Conservation (phyloP, 371 early-diverging fungal species). For the Phascolomyces articulosus region DNA sequence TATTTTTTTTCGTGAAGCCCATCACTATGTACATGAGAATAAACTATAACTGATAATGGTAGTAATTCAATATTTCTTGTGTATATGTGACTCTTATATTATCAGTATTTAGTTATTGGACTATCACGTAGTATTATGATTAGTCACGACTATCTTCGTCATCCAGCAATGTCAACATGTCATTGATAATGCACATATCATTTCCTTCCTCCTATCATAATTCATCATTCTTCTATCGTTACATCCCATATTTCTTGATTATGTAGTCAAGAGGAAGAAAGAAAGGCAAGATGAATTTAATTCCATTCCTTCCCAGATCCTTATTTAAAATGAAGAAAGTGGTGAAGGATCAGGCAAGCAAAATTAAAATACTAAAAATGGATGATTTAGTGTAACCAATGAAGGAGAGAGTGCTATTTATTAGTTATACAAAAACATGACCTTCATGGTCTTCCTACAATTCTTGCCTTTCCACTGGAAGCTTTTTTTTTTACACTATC, state of each 20-base stretch:
- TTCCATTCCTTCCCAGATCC: not conserved
- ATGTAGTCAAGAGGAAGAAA: not conserved
- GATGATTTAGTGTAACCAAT: not conserved
- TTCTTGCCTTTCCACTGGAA: conserved; percentile 1
- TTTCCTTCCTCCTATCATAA: too few relatives aligned
- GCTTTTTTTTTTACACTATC: not conserved
- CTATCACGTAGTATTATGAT: too few relatives aligned
- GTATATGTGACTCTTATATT: too few relatives aligned
- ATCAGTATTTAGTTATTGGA: too few relatives aligned
- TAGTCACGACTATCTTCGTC: too few relatives aligned
- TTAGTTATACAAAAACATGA: not conserved
- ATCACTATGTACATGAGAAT: too few relatives aligned
- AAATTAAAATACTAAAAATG: not conserved
- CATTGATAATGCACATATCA: too few relatives aligned
- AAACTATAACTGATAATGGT: too few relatives aligned
- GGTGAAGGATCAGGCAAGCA: not conserved
- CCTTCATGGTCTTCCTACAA: conserved; percentile 8
- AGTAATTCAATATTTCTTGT: too few relatives aligned
- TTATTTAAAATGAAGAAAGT: not conserved
- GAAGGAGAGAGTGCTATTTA: too few relatives aligned
- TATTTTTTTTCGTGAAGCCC: too few relatives aligned
- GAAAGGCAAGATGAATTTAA: not conserved
- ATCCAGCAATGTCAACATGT: too few relatives aligned
- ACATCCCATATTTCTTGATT: not conserved
- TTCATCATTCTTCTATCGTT: not conserved